Evolutionary conservation across 306 rosid species (phyloP).

Genomic region (Sesbania bispinosa): DNA sequence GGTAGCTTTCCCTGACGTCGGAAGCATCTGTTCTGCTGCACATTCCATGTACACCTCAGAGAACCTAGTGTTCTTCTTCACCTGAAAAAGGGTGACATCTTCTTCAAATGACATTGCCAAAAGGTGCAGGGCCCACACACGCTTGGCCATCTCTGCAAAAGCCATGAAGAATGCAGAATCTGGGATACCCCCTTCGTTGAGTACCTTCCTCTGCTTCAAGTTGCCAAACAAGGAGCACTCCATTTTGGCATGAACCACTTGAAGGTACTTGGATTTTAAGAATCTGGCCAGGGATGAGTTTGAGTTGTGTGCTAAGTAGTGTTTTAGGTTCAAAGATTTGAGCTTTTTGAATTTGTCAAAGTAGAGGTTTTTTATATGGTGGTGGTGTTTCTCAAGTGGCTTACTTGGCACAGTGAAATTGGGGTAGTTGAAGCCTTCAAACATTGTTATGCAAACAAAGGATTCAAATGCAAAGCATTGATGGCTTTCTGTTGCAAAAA

Average conservation of each 20-base stretch:
- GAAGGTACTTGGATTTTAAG: conserved; percentile 61
- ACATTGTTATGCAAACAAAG: conserved; percentile 63
- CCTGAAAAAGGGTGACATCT: conserved; percentile 59
- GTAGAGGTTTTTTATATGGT: conserved; percentile 33
- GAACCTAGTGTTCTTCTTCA: conserved; percentile 62
- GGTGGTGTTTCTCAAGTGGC: not conserved
- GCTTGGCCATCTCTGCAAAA: conserved; percentile 75
- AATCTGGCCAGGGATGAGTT: conserved; percentile 54
- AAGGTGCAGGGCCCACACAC: conserved; percentile 73
- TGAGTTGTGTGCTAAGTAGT: conserved; percentile 47
- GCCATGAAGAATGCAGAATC: conserved; percentile 68
- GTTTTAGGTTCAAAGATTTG: conserved; percentile 42
- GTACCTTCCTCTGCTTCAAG: conserved; percentile 66
- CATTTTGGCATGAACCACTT: conserved; percentile 85
- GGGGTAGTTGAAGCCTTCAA: conserved; percentile 67
- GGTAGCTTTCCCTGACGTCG: conserved; percentile 27
- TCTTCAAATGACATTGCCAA: conserved; percentile 65
- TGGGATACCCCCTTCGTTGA: conserved; percentile 74
- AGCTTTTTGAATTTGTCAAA: conserved; percentile 64
- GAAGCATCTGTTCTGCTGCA: conserved; percentile 42
- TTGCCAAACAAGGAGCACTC: conserved; percentile 93
- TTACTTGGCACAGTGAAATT: conserved; percentile 37
- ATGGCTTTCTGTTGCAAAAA: conserved; percentile 48
- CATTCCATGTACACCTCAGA: conserved; percentile 94
- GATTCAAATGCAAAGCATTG: conserved; percentile 69